A percentile compares a stretch with the other conserved stretches of the same genome.
Conservation (phyloP, 345 rosid species). For the Brassica cretica region DNA sequence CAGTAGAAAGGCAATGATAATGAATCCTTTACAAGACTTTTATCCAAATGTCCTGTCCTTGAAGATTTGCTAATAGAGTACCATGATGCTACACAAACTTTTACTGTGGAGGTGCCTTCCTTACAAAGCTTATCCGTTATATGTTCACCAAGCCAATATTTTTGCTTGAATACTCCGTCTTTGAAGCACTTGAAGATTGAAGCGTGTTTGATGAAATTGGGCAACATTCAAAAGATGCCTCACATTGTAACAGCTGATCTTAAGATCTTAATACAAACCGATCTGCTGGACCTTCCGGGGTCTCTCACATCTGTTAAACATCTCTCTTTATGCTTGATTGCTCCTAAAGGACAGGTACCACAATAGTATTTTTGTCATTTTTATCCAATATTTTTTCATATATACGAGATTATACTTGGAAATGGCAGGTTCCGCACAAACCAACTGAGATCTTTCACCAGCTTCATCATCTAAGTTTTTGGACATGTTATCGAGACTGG, state of each 20-base stretch:
- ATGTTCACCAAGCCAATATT: background rate
- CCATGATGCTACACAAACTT: background rate
- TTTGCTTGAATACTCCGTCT: slow-evolving; percentile 5
- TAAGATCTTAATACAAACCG: background rate
- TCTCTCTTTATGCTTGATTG: background rate
- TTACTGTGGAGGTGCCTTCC: background rate
- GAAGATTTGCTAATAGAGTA: background rate
- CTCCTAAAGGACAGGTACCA: slow-evolving; percentile 1
- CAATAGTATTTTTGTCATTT: background rate
- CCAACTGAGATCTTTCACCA: background rate
- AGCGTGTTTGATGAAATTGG: background rate
- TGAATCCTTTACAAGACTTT: background rate
- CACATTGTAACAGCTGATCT: background rate
- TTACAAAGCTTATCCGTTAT: slow-evolving; percentile 3
- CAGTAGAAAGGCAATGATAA: background rate
- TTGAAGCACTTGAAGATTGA: slow-evolving; percentile 5
- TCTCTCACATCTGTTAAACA: slow-evolving; percentile 3
- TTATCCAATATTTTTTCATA: background rate
- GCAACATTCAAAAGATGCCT: slow-evolving; percentile 4
- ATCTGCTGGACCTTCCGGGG: background rate
- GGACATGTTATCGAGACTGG: background rate
- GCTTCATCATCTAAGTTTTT: background rate
- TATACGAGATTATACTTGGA: background rate
- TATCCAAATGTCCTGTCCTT: slow-evolving; percentile 9
- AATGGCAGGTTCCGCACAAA: background rate